Evolutionary conservation across 257 asterid species (phyloP).

Genomic region (Solanum infundibuliforme): DNA sequence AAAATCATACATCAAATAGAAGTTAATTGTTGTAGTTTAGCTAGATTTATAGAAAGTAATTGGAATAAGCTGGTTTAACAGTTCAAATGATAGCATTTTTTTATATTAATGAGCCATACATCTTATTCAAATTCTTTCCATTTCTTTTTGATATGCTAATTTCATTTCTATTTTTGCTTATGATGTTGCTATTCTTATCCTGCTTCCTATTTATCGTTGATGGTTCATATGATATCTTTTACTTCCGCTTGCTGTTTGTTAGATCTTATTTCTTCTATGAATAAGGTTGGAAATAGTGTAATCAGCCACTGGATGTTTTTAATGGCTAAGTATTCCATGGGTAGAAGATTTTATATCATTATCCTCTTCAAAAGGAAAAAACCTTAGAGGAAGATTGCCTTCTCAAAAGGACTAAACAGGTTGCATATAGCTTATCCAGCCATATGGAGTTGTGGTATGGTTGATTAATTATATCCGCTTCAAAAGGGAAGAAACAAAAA

Average conservation of each 20-base stretch:
- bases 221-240: background rate
- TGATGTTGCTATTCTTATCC: background rate
- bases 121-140: background rate
- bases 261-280: background rate
- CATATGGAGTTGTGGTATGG: background rate
- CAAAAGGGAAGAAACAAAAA: background rate
- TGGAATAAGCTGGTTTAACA: background rate
- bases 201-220: background rate
- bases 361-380: background rate
- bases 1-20: constrained; percentile 37
- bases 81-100: background rate
- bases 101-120: background rate
- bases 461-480: background rate
- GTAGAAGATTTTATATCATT: background rate
- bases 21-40: constrained; percentile 2
- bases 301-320: background rate
- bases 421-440: background rate
- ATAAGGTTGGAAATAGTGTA: background rate
- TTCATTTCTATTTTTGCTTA: background rate
- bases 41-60: background rate
- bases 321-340: background rate
- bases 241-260: background rate
- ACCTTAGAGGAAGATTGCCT: background rate
- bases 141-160: background rate
- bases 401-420: background rate